Base-by-base conservation (phyloP, 1,284 basidiomycete species). In the Cutaneotrichosporon cavernicola region DNA sequence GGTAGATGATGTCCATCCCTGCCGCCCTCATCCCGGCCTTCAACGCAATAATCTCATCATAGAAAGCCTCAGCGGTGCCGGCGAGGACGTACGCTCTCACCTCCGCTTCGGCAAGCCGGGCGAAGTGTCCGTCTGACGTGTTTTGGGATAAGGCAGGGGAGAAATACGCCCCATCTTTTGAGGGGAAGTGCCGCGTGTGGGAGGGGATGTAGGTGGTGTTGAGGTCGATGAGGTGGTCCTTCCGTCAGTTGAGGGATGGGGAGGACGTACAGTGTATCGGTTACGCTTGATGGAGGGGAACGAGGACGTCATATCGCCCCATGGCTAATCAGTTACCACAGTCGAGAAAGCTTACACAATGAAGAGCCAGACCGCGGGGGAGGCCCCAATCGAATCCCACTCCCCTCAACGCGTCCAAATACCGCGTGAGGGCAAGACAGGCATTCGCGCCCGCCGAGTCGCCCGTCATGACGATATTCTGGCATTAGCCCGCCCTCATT, bases 391-490 rank as follows among this genome's bases (percentile, higher is more conserved):
- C 38, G 30, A 49, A 63, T n/a, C 64, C 61, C 6, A n/a, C 32
- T 21, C 62, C 49, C 4, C 36, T n/a, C 34, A 67, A 58, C 1
- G 62, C 66, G 31, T 67, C 66, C 18, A 67, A 61, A 38, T 65
- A 67, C 1, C 66, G 60, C 40, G 59, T 43, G 43, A 67, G 63
- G 4, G 58, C 58, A 43, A 67, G 61, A 38, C 53, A 60, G 43
- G 58, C 62, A 55, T 67, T 61, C 2, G 52, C 63, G 21, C 66
- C 66, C 0, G 63, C 66, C 18, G 60, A 62, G 38, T 60, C 58
- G 11, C 66, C 66, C n/a, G n/a, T 21, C 18, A 67, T 53, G 26
- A 67, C 46, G 16, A 67, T 52, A 56, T 67, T 64, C 66, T 67
- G 51, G 6, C 6, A 22, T 57, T 38, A 43, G 40, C 38, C 21